Conservation (phyloP, 257 asterid genomes). For the Nicotiana benthamiana region DNA sequence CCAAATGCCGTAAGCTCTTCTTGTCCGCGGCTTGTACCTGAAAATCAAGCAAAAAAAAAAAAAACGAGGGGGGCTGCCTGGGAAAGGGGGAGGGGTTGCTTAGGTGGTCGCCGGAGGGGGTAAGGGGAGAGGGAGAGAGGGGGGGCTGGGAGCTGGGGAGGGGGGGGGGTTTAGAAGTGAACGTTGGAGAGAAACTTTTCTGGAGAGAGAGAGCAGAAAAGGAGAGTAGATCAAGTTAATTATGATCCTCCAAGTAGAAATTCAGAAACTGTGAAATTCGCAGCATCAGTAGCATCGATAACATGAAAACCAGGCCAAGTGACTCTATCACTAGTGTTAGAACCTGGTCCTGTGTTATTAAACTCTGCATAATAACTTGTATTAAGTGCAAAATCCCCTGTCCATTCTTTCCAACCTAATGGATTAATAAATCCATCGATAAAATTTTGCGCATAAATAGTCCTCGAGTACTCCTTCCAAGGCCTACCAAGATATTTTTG, state of each 20-base stretch:
- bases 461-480: conserved; percentile 16
- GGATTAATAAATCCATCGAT: conserved; percentile 2
- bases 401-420: conserved; percentile 7
- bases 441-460: conserved; percentile 11
- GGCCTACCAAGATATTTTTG: conserved; percentile 16
- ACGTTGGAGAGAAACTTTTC: no score
- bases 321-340: conserved; percentile 7
- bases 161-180: no score
- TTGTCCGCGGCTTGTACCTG: no score
- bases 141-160: no score
- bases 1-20: no score
- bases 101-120: no score
- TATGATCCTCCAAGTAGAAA: conserved; percentile 6
- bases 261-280: conserved; percentile 8
- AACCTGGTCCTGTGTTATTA: conserved; percentile 23
- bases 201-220: no score
- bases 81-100: no score
- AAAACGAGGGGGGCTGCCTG: no score
- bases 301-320: conserved; percentile 8
- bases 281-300: conserved; percentile 8
- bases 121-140: no score
- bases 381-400: conserved; percentile 14
- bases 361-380: conserved; percentile 27
- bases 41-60: no score
- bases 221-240: no score